phyloP scores from a whole-genome alignment of 202 grass and related monocot genomes.

The Zizania palustris region DNA sequence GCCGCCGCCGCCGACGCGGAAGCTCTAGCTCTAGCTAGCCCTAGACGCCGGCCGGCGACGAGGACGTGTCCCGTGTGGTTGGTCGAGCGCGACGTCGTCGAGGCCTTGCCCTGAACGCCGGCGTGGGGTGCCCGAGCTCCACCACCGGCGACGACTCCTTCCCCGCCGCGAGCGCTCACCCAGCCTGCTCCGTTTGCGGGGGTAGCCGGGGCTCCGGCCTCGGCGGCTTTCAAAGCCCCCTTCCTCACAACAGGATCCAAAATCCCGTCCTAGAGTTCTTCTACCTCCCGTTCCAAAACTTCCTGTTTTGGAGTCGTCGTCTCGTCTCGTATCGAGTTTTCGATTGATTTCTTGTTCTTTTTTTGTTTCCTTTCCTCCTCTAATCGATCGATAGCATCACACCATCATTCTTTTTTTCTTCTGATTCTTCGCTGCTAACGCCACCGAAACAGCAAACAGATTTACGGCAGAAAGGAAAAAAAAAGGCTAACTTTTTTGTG shows the following conservation, averaged over 20 bases:
- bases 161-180: conserved; percentile 47
- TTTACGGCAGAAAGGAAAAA: conserved; percentile 32
- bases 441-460: neutral
- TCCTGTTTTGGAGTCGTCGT: conserved; percentile 68
- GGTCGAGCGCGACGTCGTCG: neutral
- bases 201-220: conserved; percentile 99
- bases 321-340: conserved; percentile 16
- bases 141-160: conserved; percentile 56
- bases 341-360: neutral
- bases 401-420: conserved; percentile 16
- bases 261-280: conserved; percentile 76
- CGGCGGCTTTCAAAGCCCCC: conserved; percentile 99
- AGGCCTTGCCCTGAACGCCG: conserved; percentile 67
- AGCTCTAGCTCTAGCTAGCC: conserved; percentile 3
- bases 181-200: conserved; percentile 87
- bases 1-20: neutral
- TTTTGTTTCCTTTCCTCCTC: neutral
- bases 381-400: neutral
- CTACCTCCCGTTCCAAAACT: conserved; percentile 65
- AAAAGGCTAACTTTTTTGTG: conserved; percentile 29
- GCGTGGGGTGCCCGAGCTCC: conserved; percentile 73
- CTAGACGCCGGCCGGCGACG: neutral
- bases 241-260: conserved; percentile 69
- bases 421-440: conserved; percentile 33
- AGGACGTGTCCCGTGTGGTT: neutral